Base-by-base conservation (phyloP, 371 early-diverging fungal genomes). In the Lichtheimia ramosa region DNA sequence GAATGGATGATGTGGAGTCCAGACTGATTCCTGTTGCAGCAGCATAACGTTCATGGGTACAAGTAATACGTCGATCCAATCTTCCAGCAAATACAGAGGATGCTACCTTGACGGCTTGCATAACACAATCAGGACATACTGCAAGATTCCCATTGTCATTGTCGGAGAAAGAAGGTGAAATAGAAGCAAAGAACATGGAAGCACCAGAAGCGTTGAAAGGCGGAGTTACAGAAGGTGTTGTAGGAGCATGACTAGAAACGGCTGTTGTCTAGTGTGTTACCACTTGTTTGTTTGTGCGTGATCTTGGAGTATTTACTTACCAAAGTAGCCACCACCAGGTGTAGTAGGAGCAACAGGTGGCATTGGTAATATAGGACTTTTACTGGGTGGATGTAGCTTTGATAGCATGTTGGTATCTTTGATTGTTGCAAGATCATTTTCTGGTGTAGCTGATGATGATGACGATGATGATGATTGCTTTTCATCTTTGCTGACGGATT, bases 71-170 rank as follows among this genome's bases (percentile, higher is more conserved):
- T 41, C 68, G 63, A 43, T 64, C 66, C 1, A 84, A 63, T 50
- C 75, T 69, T 34, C 84, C 84, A 43, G 68, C 69, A 54, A 75
- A 74, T 24, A 84, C 81, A 53, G 79, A 72, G 5, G 79, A 73
- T 1, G 84, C 79, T 3, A 81, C 77, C 39, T 69, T 63, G 52
- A 82, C 75, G 18, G 79, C 79, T 51, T 79, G 75, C 23, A 72
- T 62, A 7, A 75, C 69, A 61, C 79, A 79, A 41, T 73, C 76
- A 41, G 74, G 71, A 25, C 79, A 79, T 12, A 79, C 74, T 39
- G 71, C 66, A 27, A 67, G 71, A 40, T 75, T 68, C 16, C 70
- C 67, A 56, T 57, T 62, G 8, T 60, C 62, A 51, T 60, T 63
- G 49, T 50, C 55, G 3, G 64, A 58, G 69, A 66, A 3, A 50